A percentile compares a stretch with the other conserved stretches of the same genome.
phyloP scores from a whole-genome alignment of 345 rosid genomes.

The Eucalyptus tenuipes region DNA sequence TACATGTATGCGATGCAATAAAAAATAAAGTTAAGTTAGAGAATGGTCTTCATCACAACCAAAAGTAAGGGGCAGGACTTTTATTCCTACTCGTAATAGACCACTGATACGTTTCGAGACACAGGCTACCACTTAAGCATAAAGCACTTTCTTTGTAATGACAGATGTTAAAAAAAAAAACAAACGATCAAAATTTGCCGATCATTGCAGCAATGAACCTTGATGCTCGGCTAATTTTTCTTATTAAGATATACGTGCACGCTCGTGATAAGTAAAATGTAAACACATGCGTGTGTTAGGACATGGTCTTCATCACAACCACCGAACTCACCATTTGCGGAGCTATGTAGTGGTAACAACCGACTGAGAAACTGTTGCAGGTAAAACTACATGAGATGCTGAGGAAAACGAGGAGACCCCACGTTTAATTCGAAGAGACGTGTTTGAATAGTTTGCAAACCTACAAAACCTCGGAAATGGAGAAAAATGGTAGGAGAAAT shows the following conservation, averaged over 20 bases:
- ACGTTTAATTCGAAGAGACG: not conserved
- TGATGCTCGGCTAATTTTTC: not conserved
- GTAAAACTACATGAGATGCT: not conserved
- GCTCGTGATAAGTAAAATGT: not conserved
- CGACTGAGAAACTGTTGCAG: not conserved
- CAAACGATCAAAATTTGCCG: not conserved
- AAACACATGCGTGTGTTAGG: not conserved
- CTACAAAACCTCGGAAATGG: not conserved
- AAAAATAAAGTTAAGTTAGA: not conserved
- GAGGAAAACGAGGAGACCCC: not conserved
- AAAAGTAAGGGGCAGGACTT: not conserved
- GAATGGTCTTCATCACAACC: not conserved
- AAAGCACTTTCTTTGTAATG: not conserved
- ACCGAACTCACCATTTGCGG: not conserved
- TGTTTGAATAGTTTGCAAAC: not conserved
- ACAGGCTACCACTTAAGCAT: not conserved
- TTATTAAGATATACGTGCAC: not conserved
- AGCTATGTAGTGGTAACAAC: not conserved
- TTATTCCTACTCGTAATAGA: not conserved
- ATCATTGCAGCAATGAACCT: too few relatives aligned
- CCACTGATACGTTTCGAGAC: not conserved
- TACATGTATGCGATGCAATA: not conserved
- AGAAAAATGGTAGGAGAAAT: not conserved
- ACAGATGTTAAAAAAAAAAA: not conserved
- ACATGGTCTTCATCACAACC: not conserved